Base-by-base conservation (phyloP, 2,329 filamentous ascomycete species). In the Epichloe elymi region DNA sequence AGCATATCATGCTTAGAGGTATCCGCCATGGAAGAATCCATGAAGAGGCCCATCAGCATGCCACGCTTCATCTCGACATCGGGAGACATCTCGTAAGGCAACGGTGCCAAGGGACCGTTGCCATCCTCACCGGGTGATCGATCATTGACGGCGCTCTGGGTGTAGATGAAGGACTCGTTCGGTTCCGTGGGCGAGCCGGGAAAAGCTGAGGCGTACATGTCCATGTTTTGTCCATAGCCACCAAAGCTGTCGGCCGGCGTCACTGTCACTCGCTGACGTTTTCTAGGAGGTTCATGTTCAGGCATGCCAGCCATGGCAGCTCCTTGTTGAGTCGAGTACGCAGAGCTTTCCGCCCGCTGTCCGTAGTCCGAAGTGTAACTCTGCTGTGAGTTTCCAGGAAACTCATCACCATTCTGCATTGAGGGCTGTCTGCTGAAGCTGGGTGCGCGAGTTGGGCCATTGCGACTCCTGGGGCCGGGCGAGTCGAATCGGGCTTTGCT, bases 401-500 rank as follows among this genome's bases (percentile, higher is more conserved):
- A 76, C 53, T 85, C 75, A 61, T 86, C 77, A 44, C 78, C 75
- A 49, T 85, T 85, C 57, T 87, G 83, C 65, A 83, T 82, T 2
- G 83, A 85, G 4, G 83, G 76, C 59, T 86, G 83, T 51, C 85
- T 79, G 62, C 81, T 83, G 58, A 86, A 85, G 58, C 83, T 82
- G 38, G 82, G 76, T 0, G 85, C 79, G 41, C 83, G 76, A 23
- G 82, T 77, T 2, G 80, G 80, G 8, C 82, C 81, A 57, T 78
- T 82, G 35, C 79, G 77, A 51, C 71, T 74, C 53, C 86, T 75
- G 4, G 85, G 85, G 7, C 78, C 84, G 1, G 90, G 89, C 2
- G 90, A 95, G 64, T 96, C 90, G 60, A 96, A 85, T 12, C 91
- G 80, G 15, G 93, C 91, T 71, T 97, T 96, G 77, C 88, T 96